Conservation (phyloP, 1,284 basidiomycete species). For the Hemileia vastatrix region DNA sequence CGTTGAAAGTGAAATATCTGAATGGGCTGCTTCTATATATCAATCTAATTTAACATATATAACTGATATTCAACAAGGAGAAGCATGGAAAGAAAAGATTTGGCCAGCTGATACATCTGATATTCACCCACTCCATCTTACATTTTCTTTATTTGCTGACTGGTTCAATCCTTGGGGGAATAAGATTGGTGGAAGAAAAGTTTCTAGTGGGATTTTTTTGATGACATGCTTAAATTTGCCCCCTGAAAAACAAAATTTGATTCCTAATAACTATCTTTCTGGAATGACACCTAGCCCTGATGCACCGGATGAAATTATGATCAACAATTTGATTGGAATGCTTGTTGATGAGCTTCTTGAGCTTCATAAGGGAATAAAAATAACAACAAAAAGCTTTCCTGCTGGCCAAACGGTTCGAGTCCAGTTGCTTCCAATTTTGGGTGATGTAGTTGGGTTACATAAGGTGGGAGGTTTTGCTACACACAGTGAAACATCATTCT, state of each 20-base stretch:
- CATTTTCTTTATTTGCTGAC: slow-evolving; percentile 6
- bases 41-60: background rate
- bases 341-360: background rate
- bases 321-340: background rate
- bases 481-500: background rate
- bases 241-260: background rate
- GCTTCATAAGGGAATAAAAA: background rate
- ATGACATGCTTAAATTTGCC: slow-evolving; percentile 1
- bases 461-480: background rate
- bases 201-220: background rate
- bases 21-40: background rate
- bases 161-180: slow-evolving; percentile 14
- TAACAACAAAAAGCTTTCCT: background rate
- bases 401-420: background rate
- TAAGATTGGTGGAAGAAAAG: background rate
- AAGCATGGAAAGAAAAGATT: background rate
- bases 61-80: slow-evolving; percentile 4
- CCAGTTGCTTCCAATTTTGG: background rate
- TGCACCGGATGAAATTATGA: background rate
- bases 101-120: too few relatives aligned
- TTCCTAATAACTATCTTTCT: background rate
- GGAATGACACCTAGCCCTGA: background rate
- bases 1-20: background rate
- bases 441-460: background rate
- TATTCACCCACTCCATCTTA: background rate